phyloP scores from a whole-genome alignment of 2,329 filamentous ascomycete species.

The Colletotrichum sidae region DNA sequence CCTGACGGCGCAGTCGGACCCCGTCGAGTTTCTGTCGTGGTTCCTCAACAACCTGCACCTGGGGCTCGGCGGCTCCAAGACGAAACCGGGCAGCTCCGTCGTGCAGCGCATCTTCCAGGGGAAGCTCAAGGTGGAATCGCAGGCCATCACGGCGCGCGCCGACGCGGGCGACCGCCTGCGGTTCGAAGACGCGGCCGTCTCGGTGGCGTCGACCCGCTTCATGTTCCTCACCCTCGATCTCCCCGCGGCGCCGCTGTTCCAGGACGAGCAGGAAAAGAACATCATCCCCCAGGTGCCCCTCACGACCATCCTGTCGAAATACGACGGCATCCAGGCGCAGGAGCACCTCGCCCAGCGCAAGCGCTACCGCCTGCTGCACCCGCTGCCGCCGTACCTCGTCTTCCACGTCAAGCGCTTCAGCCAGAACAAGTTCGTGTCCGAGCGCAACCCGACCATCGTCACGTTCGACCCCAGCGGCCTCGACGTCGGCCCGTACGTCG shows the following conservation, averaged over 20 bases:
- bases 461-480: constrained; percentile 88
- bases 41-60: constrained; percentile 97
- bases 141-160: constrained; percentile 91
- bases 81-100: constrained; percentile 85
- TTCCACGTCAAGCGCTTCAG: constrained; percentile 98
- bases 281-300: constrained; percentile 95
- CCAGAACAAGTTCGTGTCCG: constrained; percentile 94
- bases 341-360: constrained; percentile 90
- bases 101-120: constrained; percentile 96
- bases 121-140: constrained; percentile 89
- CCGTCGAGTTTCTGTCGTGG: constrained; percentile 96
- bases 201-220: constrained; percentile 82
- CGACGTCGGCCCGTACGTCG: constrained; percentile 90
- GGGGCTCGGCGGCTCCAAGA: constrained; percentile 88
- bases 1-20: constrained; percentile 90
- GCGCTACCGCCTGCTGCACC: constrained; percentile 89
- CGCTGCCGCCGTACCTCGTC: constrained; percentile 88
- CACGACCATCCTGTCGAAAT: constrained; percentile 86
- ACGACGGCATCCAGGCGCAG: constrained; percentile 88
- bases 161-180: constrained; percentile 88
- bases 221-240: constrained; percentile 94
- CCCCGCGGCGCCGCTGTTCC: constrained; percentile 91
- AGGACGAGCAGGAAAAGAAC: constrained; percentile 93
- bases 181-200: constrained; percentile 90
- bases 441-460: constrained; percentile 97